Evolutionary conservation across 2,329 filamentous ascomycete species (phyloP), one percentile per base, ranked within the genome.

Genomic region (Beauveria bassiana): DNA sequence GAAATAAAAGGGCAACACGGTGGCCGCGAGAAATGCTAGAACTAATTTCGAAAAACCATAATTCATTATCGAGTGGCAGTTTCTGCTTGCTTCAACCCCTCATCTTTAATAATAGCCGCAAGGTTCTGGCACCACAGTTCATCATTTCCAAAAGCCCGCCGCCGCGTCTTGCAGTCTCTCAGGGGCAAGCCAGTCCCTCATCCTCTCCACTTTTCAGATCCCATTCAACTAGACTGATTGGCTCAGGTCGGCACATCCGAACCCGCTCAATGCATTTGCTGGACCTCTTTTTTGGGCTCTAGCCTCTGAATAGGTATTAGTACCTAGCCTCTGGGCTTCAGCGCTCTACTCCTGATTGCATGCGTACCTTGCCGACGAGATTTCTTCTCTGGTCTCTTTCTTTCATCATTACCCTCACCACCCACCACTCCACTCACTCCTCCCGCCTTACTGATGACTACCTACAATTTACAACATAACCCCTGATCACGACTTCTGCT

Each of bases 141-240:
- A 16, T 38, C 34, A 38, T 16, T 38, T 16, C 12, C 34, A 46
- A 55, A 55, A 34, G 22, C 40, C 52, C 54, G n/a, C 50, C 9
- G 53, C n/a, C 10, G 22, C 43, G n/a, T 28, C 42, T 38, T 31
- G 26, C 38, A 38, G 40, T 22, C 10, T 24, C 46, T 59, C 57
- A 59, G 57, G 57, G 49, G 57, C 57, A 52, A 22, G n/a, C 14
- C 47, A 43, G 22, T 45, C 47, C 31, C 55, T n/a, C 47, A 34
- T n/a, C 14, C 2, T 31, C 9, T 20, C 57, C 57, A 40, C 57
- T 53, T 53, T 59, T 52, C 12, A 51, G 7, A 51, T 50, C n/a
- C 20, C 38, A 59, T 59, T 28, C 22, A 26, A 4, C 24, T 22
- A 45, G 38, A n/a, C 38, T 59, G 57, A 59, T 59, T 59, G 57